A percentile compares a stretch with the other conserved stretches of the same genome.
phyloP scores from a whole-genome alignment of 2,329 filamentous ascomycete species.

The Penicillium sp. region DNA sequence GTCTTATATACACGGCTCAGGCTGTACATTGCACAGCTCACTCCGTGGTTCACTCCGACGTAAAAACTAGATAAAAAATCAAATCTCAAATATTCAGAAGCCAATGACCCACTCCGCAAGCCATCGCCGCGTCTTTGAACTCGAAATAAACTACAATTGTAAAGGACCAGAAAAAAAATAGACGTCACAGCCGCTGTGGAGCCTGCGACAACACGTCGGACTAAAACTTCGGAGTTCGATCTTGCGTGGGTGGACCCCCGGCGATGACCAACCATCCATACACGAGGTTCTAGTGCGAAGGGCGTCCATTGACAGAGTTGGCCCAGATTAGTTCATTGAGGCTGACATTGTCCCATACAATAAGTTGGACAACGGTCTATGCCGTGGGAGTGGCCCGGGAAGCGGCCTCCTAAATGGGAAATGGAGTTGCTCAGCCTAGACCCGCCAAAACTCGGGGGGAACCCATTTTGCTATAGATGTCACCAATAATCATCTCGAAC shows the following conservation, averaged over 20 bases:
- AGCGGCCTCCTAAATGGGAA: background rate
- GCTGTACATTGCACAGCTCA: background rate
- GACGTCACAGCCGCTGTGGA: background rate
- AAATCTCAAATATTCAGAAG: background rate
- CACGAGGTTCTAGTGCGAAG: background rate
- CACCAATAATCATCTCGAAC: background rate
- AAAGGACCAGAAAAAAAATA: background rate
- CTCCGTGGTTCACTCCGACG: constrained; percentile 1
- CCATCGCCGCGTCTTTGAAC: background rate
- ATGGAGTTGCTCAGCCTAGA: background rate
- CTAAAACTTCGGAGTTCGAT: background rate
- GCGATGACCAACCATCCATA: background rate
- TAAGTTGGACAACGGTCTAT: background rate
- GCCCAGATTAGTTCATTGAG: background rate
- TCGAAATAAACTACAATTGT: background rate
- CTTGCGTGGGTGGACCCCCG: background rate
- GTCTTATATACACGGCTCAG: constrained; percentile 6
- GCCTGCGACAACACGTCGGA: background rate
- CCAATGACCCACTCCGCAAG: background rate
- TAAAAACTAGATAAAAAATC: background rate
- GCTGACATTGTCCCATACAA: background rate
- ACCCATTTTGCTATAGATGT: background rate
- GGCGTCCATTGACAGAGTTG: background rate
- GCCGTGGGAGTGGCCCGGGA: background rate
- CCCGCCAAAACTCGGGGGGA: background rate